Base-by-base conservation (phyloP, 768 basidiomycete genomes). In the Lentinus brumalis region DNA sequence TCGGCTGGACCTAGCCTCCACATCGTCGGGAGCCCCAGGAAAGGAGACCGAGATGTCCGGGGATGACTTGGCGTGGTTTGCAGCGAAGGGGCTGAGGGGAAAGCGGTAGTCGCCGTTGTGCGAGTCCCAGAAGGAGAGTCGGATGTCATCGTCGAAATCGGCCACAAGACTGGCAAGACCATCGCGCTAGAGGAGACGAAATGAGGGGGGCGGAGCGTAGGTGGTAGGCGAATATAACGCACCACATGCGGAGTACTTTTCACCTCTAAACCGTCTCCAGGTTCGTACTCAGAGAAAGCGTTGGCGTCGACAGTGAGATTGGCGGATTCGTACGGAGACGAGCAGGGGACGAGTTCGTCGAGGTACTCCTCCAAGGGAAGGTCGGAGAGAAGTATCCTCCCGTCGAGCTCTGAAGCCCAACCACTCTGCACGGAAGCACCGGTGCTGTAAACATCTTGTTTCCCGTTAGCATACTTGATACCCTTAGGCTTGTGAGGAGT, bases 11-110 rank as follows among this genome's bases (percentile, higher is more conserved):
- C 56, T 63, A 10, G 29, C 50, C 39, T 59, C 57, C 3, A 29
- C 32, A 32, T 38, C 26, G 21, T 4, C 21, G 35, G 45, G 4
- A 16, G 47, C 10, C 1, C 59, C 59, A 12, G 59, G 59, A 30
- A 60, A 60, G 5, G 52, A 53, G 14, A 54, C 52, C 31, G 45
- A 39, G 38, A 60, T 40, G 35, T 60, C 59, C 10, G 52, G 52
- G 10, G 26, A 29, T 3, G 52, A 53, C 6, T 16, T 15, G 35
- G 53, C 39, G 18, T 53, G 51, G 30, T 45, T 30, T 7, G 10
- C 14, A 10, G 18, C 10, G 42, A 52, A 52, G 8, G 57, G 31
- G 35, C 39, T 7, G 51, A 59, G 53, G 6, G 57, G 57, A 21
- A 52, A 59, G 31, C 16, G 35, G 5, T 35, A 9, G 46, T 15